phyloP scores from a whole-genome alignment of 495 filamentous ascomycete species.

The Friedmanniomyces simplex region DNA sequence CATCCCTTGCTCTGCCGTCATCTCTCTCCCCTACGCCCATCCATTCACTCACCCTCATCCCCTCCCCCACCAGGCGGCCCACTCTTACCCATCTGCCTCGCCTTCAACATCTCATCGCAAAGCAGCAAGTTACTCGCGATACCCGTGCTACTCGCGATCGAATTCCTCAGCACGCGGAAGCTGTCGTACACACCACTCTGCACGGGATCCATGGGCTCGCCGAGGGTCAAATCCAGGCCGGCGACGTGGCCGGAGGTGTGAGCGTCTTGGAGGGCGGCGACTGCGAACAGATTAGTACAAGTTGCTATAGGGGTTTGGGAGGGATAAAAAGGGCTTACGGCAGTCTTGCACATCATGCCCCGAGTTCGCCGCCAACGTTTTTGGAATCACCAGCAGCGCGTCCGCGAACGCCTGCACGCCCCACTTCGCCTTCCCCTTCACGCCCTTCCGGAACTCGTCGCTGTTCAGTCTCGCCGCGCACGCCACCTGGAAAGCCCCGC shows the following conservation, averaged over 20 bases:
- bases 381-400: conserved; percentile 86
- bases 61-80: conserved; percentile 9
- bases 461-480: conserved; percentile 81
- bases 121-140: conserved; percentile 93
- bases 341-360: conserved; percentile 95
- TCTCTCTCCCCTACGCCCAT: neutral
- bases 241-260: conserved; percentile 71
- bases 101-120: conserved; percentile 95
- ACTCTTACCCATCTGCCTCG: conserved; percentile 68
- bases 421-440: conserved; percentile 95
- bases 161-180: conserved; percentile 88
- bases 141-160: conserved; percentile 82
- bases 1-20: neutral
- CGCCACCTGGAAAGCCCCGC: conserved; percentile 91
- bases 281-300: conserved; percentile 31
- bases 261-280: conserved; percentile 81
- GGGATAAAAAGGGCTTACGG: conserved; percentile 41
- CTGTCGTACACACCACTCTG: conserved; percentile 91
- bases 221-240: conserved; percentile 74
- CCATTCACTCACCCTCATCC: conserved; percentile 5
- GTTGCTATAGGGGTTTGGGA: neutral
- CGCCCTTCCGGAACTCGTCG: conserved; percentile 68
- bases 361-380: conserved; percentile 91
- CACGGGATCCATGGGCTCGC: conserved; percentile 92
- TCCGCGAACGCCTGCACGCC: conserved; percentile 92